Conservation (phyloP, 23 red algal genomes). For the Gracilaria gracilis region DNA sequence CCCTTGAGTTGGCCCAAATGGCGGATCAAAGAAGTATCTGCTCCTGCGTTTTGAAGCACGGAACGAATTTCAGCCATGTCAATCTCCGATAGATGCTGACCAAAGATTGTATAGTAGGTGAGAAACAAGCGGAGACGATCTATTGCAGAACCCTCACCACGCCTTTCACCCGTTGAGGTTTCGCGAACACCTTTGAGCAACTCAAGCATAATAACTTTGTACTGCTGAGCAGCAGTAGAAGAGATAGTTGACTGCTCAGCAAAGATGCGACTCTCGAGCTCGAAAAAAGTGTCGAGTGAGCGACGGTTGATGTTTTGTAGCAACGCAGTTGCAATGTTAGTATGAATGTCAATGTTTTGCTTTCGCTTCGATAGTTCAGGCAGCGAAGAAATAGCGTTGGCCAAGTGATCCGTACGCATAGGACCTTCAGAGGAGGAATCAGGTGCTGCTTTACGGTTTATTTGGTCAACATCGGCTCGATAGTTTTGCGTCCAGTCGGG, state of each 20-base stretch:
- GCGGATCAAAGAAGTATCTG: conserved; percentile 33
- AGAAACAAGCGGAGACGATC: conserved; percentile 80
- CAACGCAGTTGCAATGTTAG: conserved; percentile 92
- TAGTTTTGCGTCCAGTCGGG: conserved; percentile 57
- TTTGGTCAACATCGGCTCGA: no score
- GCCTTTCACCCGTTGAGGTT: conserved; percentile 39
- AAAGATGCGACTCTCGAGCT: conserved; percentile 86
- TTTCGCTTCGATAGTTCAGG: conserved; percentile 79
- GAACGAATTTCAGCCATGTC: conserved; percentile 42
- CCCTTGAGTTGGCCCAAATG: conserved; percentile 36
- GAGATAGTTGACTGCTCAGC: conserved; percentile 4
- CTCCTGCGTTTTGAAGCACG: conserved; percentile 48
- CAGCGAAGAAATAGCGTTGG: conserved; percentile 74
- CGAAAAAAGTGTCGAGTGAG: conserved; percentile 88
- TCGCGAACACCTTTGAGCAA: conserved; percentile 65
- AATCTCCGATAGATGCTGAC: conserved; percentile 42
- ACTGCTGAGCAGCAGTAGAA: conserved; percentile 47
- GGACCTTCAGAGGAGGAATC: conserved; percentile 10
- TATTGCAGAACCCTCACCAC: conserved; percentile 34
- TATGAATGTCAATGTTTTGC: conserved; percentile 89
- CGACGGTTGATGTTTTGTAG: conserved; percentile 88
- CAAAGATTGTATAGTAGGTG: conserved; percentile 82
- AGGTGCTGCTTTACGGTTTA: conserved; percentile 31
- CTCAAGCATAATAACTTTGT: conserved; percentile 59
- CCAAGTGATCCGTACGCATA: conserved; percentile 54